These are phyloP conservation scores for Leucocoprinus sp. DNA, from an alignment of 768 basidiomycete species.

Conservation along the genomic window DNA sequence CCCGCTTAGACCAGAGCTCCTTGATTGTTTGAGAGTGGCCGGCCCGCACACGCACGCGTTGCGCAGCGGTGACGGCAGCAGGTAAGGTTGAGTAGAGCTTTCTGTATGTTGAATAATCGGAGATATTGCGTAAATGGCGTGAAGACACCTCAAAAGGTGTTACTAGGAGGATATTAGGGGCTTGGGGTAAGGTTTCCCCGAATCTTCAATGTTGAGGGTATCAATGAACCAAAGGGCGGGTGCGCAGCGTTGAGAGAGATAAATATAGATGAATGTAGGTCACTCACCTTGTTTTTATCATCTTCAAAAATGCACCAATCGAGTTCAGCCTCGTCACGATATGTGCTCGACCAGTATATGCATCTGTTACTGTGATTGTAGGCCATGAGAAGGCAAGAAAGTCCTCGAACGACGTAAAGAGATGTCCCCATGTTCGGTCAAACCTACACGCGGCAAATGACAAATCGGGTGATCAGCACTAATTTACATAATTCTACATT, in stretches of 20 bases:
- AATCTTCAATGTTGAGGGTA: constrained; percentile 36
- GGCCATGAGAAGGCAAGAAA: constrained; percentile 84
- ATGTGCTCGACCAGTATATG: constrained; percentile 63
- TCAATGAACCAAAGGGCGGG: constrained; percentile 1
- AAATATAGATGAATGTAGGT: constrained; percentile 5
- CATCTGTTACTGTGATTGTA: constrained; percentile 67
- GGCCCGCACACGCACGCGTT: constrained; percentile 53
- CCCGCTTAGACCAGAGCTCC: constrained; percentile 58
- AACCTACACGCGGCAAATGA: constrained; percentile 38
- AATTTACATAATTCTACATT: not conserved
- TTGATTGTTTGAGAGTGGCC: constrained; percentile 61
- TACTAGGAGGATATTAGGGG: constrained; percentile 65
- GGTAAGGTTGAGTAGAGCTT: constrained; percentile 66
- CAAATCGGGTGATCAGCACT: constrained; percentile 3
- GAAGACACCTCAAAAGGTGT: constrained; percentile 59
- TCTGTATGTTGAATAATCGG: constrained; percentile 60
- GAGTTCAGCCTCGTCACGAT: constrained; percentile 72
- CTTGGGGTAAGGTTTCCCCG: constrained; percentile 65
- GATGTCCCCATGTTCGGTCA: constrained; percentile 71
- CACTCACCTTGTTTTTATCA: constrained; percentile 70
- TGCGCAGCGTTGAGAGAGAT: not conserved
- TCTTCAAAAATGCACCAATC: constrained; percentile 69
- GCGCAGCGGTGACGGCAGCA: constrained; percentile 55
- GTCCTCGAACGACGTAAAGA: constrained; percentile 71
- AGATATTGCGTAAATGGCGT: constrained; percentile 63